Evolutionary conservation across 345 rosid species (phyloP).

Genomic region (Brassica napus): Da-Ae NC_063437.1:503001-503500

Average conservation of each 20-base stretch:
- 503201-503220: constrained; percentile 14
- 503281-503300: constrained; percentile 30
- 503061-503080: constrained; percentile 24
- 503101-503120: constrained; percentile 24
- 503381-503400: constrained; percentile 33
- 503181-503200: constrained; percentile 36
- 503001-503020: not conserved
- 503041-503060: not conserved
- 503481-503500: constrained; percentile 10
- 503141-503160: constrained; percentile 13
- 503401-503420: not conserved
- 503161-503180: constrained; percentile 36
- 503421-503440: not conserved
- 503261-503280: constrained; percentile 32
- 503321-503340: constrained; percentile 10
- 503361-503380: constrained; percentile 37
- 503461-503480: not conserved
- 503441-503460: constrained; percentile 8
- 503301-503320: constrained; percentile 17
- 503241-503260: constrained; percentile 27
- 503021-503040: not conserved
- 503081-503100: constrained; percentile 19
- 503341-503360: constrained; percentile 13
- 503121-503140: constrained; percentile 22
- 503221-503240: constrained; percentile 14